A percentile compares a stretch with the other conserved stretches of the same genome.
phyloP scores from a whole-genome alignment of 2,329 filamentous ascomycete genomes.

The Exophiala sideris region DNA sequence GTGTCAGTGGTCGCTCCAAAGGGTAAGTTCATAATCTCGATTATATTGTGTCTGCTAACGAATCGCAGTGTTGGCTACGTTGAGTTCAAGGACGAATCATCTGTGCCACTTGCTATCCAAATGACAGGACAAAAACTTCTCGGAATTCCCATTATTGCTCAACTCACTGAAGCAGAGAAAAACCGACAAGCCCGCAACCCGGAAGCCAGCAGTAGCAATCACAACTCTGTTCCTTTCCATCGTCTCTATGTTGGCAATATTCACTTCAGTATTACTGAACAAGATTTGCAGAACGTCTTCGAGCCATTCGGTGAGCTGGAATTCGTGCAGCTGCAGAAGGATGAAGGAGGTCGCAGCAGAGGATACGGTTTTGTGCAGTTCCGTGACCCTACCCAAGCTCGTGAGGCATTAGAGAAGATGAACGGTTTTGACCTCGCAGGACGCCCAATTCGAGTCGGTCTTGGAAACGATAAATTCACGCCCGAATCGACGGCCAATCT shows the following conservation, averaged over 20 bases:
- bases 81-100: constrained; percentile 96
- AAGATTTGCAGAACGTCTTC: constrained; percentile 92
- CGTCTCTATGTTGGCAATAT: constrained; percentile 98
- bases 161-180: constrained; percentile 98
- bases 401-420: constrained; percentile 96
- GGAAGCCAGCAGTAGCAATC: constrained; percentile 64
- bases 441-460: constrained; percentile 94
- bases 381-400: constrained; percentile 82
- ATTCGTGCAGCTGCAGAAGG: constrained; percentile 95
- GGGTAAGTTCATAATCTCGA: constrained; percentile 60
- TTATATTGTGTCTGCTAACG: constrained; percentile 37
- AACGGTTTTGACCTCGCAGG: constrained; percentile 98
- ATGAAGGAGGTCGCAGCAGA: constrained; percentile 83
- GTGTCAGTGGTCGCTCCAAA: constrained; percentile 94
- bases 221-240: constrained; percentile 90
- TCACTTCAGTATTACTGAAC: constrained; percentile 97
- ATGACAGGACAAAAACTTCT: constrained; percentile 98
- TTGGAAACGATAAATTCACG: constrained; percentile 99
- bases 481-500: constrained; percentile 92
- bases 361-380: constrained; percentile 99
- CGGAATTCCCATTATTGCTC: constrained; percentile 97
- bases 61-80: constrained; percentile 85
- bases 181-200: constrained; percentile 90
- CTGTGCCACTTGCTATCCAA: constrained; percentile 87
- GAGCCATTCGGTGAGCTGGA: constrained; percentile 97